Percentiles rank a stretch among this genome's conserved stretches.
Evolutionary conservation across 2,329 filamentous ascomycete species (phyloP).

Genomic region (Botryotinia convoluta): DNA sequence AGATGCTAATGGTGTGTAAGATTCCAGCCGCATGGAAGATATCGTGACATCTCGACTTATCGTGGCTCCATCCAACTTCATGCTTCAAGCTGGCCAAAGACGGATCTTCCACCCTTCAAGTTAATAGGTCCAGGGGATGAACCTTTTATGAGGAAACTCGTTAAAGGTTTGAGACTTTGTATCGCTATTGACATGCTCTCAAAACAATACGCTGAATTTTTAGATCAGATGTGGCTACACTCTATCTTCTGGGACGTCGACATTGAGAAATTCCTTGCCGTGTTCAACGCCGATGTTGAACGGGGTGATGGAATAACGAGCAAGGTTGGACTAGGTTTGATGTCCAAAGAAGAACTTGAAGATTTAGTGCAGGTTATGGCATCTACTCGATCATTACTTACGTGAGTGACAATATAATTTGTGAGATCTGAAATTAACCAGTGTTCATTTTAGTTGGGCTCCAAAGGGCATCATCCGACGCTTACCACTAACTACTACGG

Average conservation of each 20-base stretch:
- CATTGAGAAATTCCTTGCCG: neutral
- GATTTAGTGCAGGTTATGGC: neutral
- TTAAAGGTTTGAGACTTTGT: neutral
- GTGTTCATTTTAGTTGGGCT: neutral
- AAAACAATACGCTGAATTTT: neutral
- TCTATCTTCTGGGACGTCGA: slow-evolving; percentile 1
- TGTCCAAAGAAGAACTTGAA: neutral
- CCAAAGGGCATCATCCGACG: slow-evolving; percentile 1
- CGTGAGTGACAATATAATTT: neutral
- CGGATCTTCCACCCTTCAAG: neutral
- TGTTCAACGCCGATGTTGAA: neutral
- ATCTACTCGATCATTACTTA: neutral
- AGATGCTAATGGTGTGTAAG: neutral
- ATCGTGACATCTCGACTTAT: neutral
- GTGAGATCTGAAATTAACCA: neutral
- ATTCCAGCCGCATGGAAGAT: neutral
- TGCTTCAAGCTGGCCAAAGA: slow-evolving; percentile 1
- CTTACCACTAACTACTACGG: neutral
- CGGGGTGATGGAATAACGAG: too few relatives aligned
- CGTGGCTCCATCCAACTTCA: slow-evolving; percentile 12
- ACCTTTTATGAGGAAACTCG: neutral
- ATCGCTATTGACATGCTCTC: neutral
- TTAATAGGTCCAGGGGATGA: neutral
- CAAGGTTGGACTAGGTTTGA: neutral
- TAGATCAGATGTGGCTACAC: neutral